phyloP scores from a whole-genome alignment of 2,329 filamentous ascomycete genomes.

The Sporothrix brasiliensis region DNA sequence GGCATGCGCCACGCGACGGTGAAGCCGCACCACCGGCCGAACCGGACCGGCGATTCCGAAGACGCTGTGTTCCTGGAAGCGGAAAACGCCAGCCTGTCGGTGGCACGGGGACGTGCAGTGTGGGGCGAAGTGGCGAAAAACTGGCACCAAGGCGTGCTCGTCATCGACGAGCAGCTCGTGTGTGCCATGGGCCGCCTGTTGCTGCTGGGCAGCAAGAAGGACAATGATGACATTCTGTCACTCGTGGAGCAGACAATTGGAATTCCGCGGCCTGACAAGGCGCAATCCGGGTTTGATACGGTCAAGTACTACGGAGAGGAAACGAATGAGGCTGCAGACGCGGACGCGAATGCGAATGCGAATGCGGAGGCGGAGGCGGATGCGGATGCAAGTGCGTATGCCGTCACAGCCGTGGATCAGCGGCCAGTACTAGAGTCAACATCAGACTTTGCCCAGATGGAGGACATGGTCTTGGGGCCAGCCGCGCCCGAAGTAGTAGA shows the following conservation, averaged over 20 bases:
- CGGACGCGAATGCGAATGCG: background rate
- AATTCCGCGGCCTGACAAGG: constrained; percentile 58
- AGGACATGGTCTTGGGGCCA: too few species aligned
- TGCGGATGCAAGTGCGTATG: too few species aligned
- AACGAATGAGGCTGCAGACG: background rate
- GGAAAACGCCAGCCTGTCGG: constrained; percentile 48
- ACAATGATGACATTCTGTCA: constrained; percentile 72
- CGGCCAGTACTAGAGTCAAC: too few species aligned
- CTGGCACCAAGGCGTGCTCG: constrained; percentile 71
- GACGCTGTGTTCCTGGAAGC: constrained; percentile 23
- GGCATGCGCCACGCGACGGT: constrained; percentile 62
- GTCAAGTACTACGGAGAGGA: background rate
- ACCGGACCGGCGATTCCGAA: constrained; percentile 33
- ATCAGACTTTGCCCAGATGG: too few species aligned
- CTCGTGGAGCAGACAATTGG: constrained; percentile 82
- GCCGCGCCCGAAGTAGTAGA: too few species aligned
- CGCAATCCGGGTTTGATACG: too few species aligned
- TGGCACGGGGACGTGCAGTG: constrained; percentile 70
- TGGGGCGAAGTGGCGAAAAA: constrained; percentile 80
- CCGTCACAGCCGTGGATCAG: too few species aligned
- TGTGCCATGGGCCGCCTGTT: constrained; percentile 79
- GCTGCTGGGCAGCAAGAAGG: constrained; percentile 63
- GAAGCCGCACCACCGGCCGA: constrained; percentile 39
- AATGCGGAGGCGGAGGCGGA: too few species aligned
- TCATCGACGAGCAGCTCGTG: constrained; percentile 77